These are phyloP conservation scores for Acidiella bohemica DNA, from an alignment of 495 filamentous ascomycete species.

Conservation along the genomic window DNA sequence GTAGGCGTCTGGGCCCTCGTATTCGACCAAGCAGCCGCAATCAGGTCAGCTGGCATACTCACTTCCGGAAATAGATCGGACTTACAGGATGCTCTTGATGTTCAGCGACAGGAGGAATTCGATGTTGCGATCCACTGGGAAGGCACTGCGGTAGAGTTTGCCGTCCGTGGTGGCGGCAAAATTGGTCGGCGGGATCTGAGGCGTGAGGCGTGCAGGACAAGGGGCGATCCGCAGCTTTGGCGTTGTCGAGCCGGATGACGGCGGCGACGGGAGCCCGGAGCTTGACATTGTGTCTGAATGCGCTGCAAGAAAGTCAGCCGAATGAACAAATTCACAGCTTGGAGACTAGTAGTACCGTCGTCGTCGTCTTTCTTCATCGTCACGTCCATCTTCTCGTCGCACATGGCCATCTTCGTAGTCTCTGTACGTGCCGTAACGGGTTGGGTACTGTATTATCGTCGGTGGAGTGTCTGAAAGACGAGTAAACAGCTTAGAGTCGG, in stretches of 20 bases:
- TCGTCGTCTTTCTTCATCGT: too few relatives aligned
- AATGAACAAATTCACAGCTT: too few relatives aligned
- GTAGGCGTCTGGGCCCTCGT: constrained; percentile 46
- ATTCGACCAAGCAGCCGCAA: constrained; percentile 58
- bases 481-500: too few relatives aligned
- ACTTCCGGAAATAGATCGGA: constrained; percentile 9
- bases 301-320: too few relatives aligned
- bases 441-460: too few relatives aligned
- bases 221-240: constrained; percentile 4
- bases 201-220: constrained; percentile 18
- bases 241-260: constrained; percentile 6
- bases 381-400: too few relatives aligned
- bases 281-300: neutral
- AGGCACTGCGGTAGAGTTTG: constrained; percentile 59
- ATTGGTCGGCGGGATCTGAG: constrained; percentile 40
- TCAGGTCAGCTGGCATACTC: constrained; percentile 5
- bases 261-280: constrained; percentile 12
- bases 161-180: constrained; percentile 52
- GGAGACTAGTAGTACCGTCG: too few relatives aligned
- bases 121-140: constrained; percentile 51
- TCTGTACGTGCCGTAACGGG: too few relatives aligned
- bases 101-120: constrained; percentile 47
- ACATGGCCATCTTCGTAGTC: too few relatives aligned
- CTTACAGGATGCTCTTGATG: constrained; percentile 64
- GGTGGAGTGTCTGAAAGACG: too few relatives aligned